Base-by-base conservation (phyloP, 768 basidiomycete species). In the Tylopilus rubrobrunneus region DNA sequence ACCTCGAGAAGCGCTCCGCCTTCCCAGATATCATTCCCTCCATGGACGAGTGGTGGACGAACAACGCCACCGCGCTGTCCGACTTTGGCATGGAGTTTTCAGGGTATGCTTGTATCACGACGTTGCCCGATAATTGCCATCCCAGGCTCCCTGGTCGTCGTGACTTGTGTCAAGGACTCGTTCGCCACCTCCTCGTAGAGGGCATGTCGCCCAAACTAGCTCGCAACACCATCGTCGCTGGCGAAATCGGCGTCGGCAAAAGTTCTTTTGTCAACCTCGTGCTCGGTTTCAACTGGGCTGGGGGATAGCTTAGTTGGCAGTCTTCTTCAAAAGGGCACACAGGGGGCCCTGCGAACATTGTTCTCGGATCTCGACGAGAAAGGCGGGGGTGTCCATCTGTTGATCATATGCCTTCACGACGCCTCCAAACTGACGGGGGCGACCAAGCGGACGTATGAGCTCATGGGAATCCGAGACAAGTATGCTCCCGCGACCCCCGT, bases 1-100 rank as follows among this genome's bases (percentile, higher is more conserved):
- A 73, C n/a, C 63, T 73, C 14, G 71, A 72, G 55, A 69, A 70
- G 36, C 48, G 55, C 27, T 64, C 62, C 8, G 27, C 52, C 31
- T 15, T 17, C 2, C 42, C 59, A 11, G 52, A 61, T n/a, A 54
- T 64, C 48, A 48, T 62, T 5, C 29, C 52, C 2, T 67, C 68
- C 21, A 73, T 73, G 66, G 68, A 70, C 0, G 60, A 65, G 31
- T 78, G 76, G 76, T 77, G 75, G 76, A 51, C 45, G 27, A 52
- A 55, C 51, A 76, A 76, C 44, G 44, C 62, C 25, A 15, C 27
- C 8, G 21, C 33, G 0, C 73, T 77, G 49, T 51, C 48, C 21
- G 41, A 55, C 5, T 60, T 64, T 49, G 56, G 55, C 17, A 78
- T 78, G 62, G 4, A 28, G 12, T 75, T 74, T 27, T 57, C 62